Evolutionary conservation across 2,329 filamentous ascomycete species (phyloP).

Genomic region (Neopestalotiopsis sp.): DNA sequence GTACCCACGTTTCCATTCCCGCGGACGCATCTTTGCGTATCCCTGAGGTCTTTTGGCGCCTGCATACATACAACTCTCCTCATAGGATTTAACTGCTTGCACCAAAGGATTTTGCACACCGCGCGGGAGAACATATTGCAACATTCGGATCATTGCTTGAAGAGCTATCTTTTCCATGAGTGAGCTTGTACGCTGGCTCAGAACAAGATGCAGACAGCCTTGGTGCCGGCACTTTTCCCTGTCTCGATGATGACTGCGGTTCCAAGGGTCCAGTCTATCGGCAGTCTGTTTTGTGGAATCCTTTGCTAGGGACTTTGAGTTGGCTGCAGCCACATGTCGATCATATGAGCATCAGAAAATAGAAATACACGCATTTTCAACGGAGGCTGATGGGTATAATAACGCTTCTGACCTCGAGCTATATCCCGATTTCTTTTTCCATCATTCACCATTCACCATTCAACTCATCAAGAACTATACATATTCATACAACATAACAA

Average conservation of each 20-base stretch:
- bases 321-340: neutral
- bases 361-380: neutral
- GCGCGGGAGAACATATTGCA: neutral
- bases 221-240: neutral
- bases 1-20: neutral
- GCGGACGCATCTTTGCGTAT: neutral
- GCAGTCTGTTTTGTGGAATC: neutral
- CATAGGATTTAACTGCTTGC: neutral
- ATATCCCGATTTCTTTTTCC: neutral
- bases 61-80: neutral
- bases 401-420: neutral
- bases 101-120: neutral
- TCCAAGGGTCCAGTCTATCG: neutral
- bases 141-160: neutral
- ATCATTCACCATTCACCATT: constrained; percentile 11
- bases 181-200: neutral
- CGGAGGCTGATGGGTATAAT: constrained; percentile 3
- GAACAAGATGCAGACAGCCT: neutral
- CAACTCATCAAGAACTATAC: neutral
- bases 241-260: constrained; percentile 5
- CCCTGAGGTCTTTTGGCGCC: neutral
- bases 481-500: neutral
- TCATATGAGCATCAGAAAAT: neutral
- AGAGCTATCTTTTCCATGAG: neutral
- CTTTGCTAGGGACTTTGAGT: neutral